Evolutionary conservation across 305 asterid genomes (phyloP).

Genomic region (Stenogyne calaminthoides): DNA sequence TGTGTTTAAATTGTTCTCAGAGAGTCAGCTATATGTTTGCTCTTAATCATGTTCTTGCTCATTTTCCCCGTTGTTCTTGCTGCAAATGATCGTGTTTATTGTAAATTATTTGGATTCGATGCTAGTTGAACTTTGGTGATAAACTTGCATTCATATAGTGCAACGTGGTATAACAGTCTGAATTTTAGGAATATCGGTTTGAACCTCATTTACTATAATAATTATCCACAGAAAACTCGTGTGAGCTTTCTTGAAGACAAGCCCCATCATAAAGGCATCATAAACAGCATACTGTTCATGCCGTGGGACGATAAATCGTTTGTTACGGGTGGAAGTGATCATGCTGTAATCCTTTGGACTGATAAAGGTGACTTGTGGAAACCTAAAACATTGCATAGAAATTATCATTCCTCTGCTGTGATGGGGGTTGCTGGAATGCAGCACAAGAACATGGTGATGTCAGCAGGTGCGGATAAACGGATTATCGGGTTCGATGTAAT

Average conservation of each 20-base stretch:
- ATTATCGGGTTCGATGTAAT: slow-evolving; percentile 64
- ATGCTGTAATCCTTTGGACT: slow-evolving; percentile 82
- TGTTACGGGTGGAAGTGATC: slow-evolving; percentile 93
- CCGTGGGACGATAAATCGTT: slow-evolving; percentile 84
- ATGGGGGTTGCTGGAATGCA: slow-evolving; percentile 95
- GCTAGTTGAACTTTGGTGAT: not conserved
- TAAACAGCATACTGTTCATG: slow-evolving; percentile 84
- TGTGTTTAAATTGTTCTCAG: not conserved
- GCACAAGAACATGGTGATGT: slow-evolving; percentile 72
- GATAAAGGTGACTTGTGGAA: slow-evolving; percentile 74
- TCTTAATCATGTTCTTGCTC: not conserved
- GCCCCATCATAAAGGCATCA: slow-evolving; percentile 84
- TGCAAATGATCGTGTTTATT: not conserved
- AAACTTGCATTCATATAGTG: slow-evolving; percentile 13
- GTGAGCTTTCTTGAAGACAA: slow-evolving; percentile 68
- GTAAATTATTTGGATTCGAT: not conserved
- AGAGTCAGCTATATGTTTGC: not conserved
- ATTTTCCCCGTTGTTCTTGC: not conserved
- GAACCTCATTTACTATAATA: slow-evolving; percentile 19
- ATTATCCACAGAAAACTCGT: slow-evolving; percentile 49
- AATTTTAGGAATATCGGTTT: slow-evolving; percentile 4
- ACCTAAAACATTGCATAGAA: slow-evolving; percentile 60
- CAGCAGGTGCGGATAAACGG: slow-evolving; percentile 92
- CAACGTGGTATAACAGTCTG: not conserved
- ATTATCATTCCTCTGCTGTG: slow-evolving; percentile 82